A percentile compares a stretch with the other conserved stretches of the same genome.
These are phyloP conservation scores for Calonectria honghensis DNA, from an alignment of 2,329 filamentous ascomycete genomes.

Conservation along the genomic window DNA sequence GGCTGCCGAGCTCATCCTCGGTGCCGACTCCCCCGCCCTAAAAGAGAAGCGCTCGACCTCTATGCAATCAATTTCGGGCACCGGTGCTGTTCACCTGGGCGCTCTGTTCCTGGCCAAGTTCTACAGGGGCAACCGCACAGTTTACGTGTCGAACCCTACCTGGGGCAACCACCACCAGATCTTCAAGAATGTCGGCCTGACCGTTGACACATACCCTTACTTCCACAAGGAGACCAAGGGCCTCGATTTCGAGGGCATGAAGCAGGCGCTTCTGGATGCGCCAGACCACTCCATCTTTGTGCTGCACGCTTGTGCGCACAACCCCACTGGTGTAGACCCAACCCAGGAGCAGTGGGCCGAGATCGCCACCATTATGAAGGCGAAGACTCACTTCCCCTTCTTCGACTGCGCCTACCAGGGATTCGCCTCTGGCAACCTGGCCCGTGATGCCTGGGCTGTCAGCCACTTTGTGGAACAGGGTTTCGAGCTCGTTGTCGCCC, in stretches of 20 bases:
- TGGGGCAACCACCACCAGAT: constrained; percentile 99
- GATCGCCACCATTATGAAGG: constrained; percentile 84
- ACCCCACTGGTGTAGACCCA: constrained; percentile 97
- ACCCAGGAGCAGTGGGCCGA: constrained; percentile 96
- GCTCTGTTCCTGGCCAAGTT: constrained; percentile 96
- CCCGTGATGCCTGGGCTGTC: constrained; percentile 91
- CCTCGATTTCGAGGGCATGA: constrained; percentile 94
- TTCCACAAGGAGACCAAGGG: constrained; percentile 92
- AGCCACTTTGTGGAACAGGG: constrained; percentile 95
- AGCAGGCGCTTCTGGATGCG: constrained; percentile 80
- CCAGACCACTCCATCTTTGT: constrained; percentile 89
- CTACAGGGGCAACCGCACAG: constrained; percentile 83
- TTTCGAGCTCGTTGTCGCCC: constrained; percentile 90
- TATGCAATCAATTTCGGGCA: constrained; percentile 97
- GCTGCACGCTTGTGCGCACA: constrained; percentile 97
- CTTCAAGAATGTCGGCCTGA: constrained; percentile 90
- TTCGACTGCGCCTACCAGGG: constrained; percentile 99
- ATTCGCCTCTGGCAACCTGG: constrained; percentile 93
- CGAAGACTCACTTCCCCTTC: constrained; percentile 94
- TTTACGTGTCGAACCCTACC: constrained; percentile 96
- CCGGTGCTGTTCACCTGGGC: constrained; percentile 94
- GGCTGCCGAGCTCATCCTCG: constrained; percentile 92
- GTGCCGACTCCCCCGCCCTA: constrained; percentile 86
- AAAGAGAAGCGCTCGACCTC: constrained; percentile 87
- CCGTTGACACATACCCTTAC: constrained; percentile 91